Evolutionary conservation across 768 basidiomycete genomes (phyloP).

Genomic region (Cyclocybe cylindracea): DNA sequence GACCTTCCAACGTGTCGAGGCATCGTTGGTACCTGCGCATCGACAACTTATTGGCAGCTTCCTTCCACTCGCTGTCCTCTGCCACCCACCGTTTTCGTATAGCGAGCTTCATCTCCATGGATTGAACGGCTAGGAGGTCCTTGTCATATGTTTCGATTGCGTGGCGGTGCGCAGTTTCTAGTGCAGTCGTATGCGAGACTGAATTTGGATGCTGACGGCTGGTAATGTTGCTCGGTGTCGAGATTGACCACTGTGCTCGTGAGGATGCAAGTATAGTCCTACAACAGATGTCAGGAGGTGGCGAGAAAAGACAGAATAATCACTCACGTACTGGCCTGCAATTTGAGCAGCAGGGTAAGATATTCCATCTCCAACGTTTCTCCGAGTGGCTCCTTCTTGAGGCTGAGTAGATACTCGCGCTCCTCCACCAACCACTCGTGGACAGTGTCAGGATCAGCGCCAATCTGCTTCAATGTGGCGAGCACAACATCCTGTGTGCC

Average conservation of each 20-base stretch:
- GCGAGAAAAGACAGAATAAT: neutral
- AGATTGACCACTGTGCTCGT: neutral
- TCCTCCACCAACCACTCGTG: slow-evolving; percentile 18
- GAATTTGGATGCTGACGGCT: neutral
- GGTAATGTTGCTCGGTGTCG: slow-evolving; percentile 1
- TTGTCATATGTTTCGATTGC: neutral
- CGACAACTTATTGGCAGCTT: neutral
- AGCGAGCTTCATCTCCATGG: neutral
- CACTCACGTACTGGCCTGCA: slow-evolving; percentile 10
- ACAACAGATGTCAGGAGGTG: neutral
- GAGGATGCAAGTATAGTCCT: neutral
- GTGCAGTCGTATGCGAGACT: no score
- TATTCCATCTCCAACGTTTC: slow-evolving; percentile 20
- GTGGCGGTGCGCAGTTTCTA: slow-evolving; percentile 1
- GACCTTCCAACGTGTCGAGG: no score
- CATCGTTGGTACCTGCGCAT: slow-evolving; percentile 5
- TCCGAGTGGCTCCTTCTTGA: slow-evolving; percentile 11
- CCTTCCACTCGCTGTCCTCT: slow-evolving; percentile 2
- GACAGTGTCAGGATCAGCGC: neutral
- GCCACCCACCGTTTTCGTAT: neutral
- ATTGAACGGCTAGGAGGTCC: neutral
- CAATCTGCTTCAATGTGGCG: neutral
- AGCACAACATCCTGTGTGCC: neutral
- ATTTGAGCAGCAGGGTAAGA: slow-evolving; percentile 6
- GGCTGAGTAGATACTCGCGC: slow-evolving; percentile 4